Base-by-base conservation (phyloP, 768 basidiomycete species). In the Suillus luteus region DNA sequence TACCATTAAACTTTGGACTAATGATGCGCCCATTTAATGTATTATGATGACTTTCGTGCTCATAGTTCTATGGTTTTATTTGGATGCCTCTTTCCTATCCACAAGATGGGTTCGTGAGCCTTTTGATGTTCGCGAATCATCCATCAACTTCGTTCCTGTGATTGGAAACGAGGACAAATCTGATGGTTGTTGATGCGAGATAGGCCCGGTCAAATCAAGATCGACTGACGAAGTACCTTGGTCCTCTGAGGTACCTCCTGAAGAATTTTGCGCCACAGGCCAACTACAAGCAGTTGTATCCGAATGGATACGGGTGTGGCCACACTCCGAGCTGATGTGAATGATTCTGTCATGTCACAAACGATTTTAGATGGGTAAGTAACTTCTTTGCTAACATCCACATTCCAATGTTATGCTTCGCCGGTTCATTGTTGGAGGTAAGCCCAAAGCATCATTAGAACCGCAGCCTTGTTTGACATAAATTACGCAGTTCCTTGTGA, bases 241-340 rank as follows among this genome's bases (percentile, higher is more conserved):
- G 19, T 35, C 33, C 19, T n/a, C 11, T 37, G 52, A 54, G 11
- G 33, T 19, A 33, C 33, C 33, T 54, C 19, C 2, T 12, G 52
- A 54, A 54, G 33, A 19, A 33, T 10, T 7, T 8, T 33, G 33
- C 52, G 52, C 52, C 52, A 54, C 52, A 54, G 52, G 52, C 9
- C 15, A 51, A 51, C 49, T 1, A 15, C n/a, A 12, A 10, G 22
- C 15, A 27, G 40, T 19, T 24, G 10, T 58, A 31, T 41, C 40
- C 40, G 41, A 58, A 41, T 58, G 40, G 31, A 10, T 31, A 31
- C 57, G 24, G 17, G 57, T 40, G 9, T 38, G 10, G 38, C 38
- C 22, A 40, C 38, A 40, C 24, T 57, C 55, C 38, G 55, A 24
- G 52, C 52, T 54, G 33, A 54, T 54, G 52, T 11, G 31, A 54